phyloP scores from a whole-genome alignment of 345 rosid genomes.

The Citrus unshiu region DNA sequence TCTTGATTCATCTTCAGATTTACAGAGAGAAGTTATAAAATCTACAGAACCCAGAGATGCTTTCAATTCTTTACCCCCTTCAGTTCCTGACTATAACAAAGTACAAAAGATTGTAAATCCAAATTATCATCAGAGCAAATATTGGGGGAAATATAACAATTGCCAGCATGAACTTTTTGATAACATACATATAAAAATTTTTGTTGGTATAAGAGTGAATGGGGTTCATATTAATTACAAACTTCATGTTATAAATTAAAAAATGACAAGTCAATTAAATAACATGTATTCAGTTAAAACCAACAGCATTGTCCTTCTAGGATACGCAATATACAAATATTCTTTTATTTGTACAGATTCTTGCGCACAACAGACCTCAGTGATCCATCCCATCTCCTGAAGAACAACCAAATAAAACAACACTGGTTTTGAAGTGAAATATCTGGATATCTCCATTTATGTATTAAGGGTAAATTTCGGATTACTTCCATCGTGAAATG shows the following conservation, averaged over 20 bases:
- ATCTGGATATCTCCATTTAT: neutral
- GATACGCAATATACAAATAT: neutral
- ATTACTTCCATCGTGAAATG: no score
- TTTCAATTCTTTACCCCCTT: slow-evolving; percentile 45
- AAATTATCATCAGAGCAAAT: neutral
- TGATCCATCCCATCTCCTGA: neutral
- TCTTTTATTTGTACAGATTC: neutral
- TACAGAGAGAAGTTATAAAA: slow-evolving; percentile 73
- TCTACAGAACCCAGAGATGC: slow-evolving; percentile 97
- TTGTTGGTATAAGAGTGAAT: neutral
- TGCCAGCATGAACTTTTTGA: neutral
- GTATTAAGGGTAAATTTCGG: neutral
- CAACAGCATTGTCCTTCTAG: neutral
- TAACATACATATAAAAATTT: neutral
- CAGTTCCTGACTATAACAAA: slow-evolving; percentile 58
- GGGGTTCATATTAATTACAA: neutral
- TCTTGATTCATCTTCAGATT: slow-evolving; percentile 69
- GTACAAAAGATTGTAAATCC: slow-evolving; percentile 18
- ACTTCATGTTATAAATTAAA: no score
- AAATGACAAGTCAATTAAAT: neutral
- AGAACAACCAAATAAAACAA: neutral
- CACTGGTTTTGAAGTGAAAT: neutral
- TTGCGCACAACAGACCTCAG: neutral
- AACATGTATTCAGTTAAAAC: neutral
- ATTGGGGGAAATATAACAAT: neutral